Evolutionary conservation across 306 rosid species (phyloP).

Genomic region (Begonia masoniana): DNA sequence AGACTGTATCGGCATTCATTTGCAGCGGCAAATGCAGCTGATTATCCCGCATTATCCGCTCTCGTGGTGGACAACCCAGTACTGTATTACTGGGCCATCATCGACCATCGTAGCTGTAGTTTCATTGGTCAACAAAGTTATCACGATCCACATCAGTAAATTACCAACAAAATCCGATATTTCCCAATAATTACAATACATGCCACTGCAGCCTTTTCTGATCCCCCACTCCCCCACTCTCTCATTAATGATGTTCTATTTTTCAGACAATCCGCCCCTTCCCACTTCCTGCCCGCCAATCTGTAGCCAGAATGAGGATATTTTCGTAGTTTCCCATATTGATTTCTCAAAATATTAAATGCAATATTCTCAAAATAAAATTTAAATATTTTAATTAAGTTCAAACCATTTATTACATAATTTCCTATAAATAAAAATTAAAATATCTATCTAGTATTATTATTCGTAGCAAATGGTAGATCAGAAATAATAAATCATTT

Average conservation of each 20-base stretch:
- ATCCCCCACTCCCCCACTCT: not conserved
- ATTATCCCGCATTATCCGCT: constrained; percentile 53
- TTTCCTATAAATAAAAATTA: too few species aligned
- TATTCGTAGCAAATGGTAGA: too few species aligned
- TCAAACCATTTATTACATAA: too few species aligned
- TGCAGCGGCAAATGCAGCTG: constrained; percentile 2
- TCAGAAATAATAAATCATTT: too few species aligned
- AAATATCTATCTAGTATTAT: too few species aligned
- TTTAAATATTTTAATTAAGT: too few species aligned
- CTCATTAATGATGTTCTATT: not conserved
- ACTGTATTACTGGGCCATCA: too few species aligned
- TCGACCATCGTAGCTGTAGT: not conserved
- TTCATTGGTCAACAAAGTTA: not conserved
- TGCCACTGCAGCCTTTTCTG: constrained; percentile 28
- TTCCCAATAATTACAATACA: constrained; percentile 14
- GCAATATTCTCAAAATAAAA: not conserved
- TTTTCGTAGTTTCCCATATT: not conserved
- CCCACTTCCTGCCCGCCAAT: not conserved
- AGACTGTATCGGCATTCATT: not conserved
- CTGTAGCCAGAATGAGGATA: not conserved
- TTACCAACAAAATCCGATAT: constrained; percentile 12
- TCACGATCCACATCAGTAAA: constrained; percentile 7
- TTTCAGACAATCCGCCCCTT: not conserved
- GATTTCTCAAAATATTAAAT: not conserved
- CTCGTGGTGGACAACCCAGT: constrained; percentile 42